Evolutionary conservation across 2,329 filamentous ascomycete genomes (phyloP).

Genomic region (Bertia moriformis): DNA sequence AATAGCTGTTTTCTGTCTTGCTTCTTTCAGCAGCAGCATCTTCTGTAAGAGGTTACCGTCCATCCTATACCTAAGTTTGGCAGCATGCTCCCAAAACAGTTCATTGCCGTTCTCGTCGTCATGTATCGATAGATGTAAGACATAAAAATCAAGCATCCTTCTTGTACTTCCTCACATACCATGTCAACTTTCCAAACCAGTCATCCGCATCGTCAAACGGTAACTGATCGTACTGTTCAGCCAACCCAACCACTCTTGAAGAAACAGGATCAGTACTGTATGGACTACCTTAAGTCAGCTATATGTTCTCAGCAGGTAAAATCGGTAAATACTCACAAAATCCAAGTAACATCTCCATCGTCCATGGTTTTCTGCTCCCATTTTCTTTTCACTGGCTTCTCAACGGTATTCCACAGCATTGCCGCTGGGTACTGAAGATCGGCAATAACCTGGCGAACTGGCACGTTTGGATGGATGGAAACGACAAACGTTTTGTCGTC

Average conservation of each 20-base stretch:
- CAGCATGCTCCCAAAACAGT: too few species aligned
- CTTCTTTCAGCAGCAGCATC: too few species aligned
- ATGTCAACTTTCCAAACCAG: background rate
- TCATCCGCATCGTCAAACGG: background rate
- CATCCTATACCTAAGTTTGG: too few species aligned
- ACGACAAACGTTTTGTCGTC: conserved; percentile 14
- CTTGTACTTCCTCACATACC: too few species aligned
- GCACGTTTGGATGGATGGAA: conserved; percentile 10
- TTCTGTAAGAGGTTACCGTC: too few species aligned
- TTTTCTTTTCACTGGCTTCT: background rate
- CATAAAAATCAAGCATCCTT: too few species aligned
- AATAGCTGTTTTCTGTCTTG: too few species aligned
- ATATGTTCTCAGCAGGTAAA: background rate
- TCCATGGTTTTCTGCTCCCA: background rate
- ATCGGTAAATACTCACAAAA: background rate
- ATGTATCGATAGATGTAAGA: too few species aligned
- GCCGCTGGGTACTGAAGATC: conserved; percentile 15
- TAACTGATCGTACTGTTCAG: background rate
- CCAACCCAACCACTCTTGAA: background rate
- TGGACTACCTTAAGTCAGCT: background rate
- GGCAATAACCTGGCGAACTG: conserved; percentile 15
- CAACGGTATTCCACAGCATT: conserved; percentile 10
- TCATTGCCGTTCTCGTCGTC: too few species aligned
- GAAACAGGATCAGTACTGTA: background rate
- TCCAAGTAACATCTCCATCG: background rate